Evolutionary conservation across 2,329 filamentous ascomycete species (phyloP).

Genomic region (Corynespora cassiicola): DNA sequence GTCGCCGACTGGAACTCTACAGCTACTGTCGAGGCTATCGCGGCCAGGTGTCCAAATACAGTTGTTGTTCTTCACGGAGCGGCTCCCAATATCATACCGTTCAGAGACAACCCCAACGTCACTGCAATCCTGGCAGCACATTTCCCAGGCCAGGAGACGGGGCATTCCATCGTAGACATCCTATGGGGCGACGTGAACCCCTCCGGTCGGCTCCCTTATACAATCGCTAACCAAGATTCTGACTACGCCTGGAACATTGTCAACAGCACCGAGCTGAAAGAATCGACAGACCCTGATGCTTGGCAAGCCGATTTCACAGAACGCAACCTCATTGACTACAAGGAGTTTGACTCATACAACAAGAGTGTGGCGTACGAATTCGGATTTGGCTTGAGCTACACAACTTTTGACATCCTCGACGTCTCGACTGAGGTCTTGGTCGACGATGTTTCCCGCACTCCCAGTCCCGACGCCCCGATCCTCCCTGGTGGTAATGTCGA

Average conservation of each 20-base stretch:
- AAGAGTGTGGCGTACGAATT: constrained; percentile 40
- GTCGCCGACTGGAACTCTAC: constrained; percentile 51
- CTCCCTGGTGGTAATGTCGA: constrained; percentile 60
- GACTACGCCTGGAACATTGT: constrained; percentile 64
- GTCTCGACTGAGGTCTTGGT: constrained; percentile 17
- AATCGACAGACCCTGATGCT: constrained; percentile 41
- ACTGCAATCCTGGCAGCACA: constrained; percentile 49
- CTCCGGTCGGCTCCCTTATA: constrained; percentile 83
- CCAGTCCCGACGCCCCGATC: constrained; percentile 21
- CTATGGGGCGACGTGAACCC: constrained; percentile 79
- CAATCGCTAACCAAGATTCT: constrained; percentile 72
- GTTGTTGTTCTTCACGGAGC: constrained; percentile 55
- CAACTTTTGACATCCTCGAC: constrained; percentile 39
- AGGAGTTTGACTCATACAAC: constrained; percentile 54
- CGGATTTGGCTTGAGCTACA: constrained; percentile 47
- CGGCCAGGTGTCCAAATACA: constrained; percentile 56
- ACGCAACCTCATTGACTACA: constrained; percentile 61
- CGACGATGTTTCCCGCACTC: constrained; percentile 19
- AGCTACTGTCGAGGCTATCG: constrained; percentile 49
- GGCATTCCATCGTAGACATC: constrained; percentile 46
- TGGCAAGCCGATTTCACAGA: constrained; percentile 60
- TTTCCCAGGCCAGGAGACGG: constrained; percentile 48
- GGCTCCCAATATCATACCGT: constrained; percentile 48
- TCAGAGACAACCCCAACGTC: constrained; percentile 48
- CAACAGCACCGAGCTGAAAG: constrained; percentile 41